Percentiles rank a stretch among this genome's conserved stretches.
phyloP scores from a whole-genome alignment of 495 filamentous ascomycete genomes.

The Penicillium subrubescens region DNA sequence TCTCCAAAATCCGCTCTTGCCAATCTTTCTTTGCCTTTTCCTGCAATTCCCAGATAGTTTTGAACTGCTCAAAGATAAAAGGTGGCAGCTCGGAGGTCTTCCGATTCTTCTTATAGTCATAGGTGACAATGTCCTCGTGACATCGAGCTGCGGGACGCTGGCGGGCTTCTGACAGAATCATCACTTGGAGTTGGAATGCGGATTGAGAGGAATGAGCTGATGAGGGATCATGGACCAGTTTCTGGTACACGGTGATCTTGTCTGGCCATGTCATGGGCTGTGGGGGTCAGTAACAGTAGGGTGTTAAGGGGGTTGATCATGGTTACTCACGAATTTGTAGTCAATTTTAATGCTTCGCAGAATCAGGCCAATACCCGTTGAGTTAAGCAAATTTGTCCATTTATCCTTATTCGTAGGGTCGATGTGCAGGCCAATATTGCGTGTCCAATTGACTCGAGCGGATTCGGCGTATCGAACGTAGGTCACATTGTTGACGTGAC shows the following conservation, averaged over 20 bases:
- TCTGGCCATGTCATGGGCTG: conserved; percentile 91
- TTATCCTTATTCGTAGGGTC: conserved; percentile 64
- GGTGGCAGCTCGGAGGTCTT: conserved; percentile 57
- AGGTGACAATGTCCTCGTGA: conserved; percentile 80
- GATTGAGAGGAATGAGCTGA: conserved; percentile 38
- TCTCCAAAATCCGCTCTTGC: conserved; percentile 51
- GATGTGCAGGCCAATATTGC: conserved; percentile 69
- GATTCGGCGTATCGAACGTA: conserved; percentile 87
- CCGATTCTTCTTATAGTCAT: conserved; percentile 69
- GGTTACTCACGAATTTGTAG: conserved; percentile 80
- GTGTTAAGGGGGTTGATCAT: conserved; percentile 5
- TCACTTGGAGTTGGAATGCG: conserved; percentile 58
- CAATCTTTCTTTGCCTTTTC: conserved; percentile 56
- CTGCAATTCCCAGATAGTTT: conserved; percentile 66
- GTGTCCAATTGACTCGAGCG: conserved; percentile 79
- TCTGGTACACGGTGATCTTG: conserved; percentile 85
- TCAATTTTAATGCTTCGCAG: conserved; percentile 78
- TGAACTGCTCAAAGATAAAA: conserved; percentile 70
- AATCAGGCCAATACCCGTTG: conserved; percentile 72
- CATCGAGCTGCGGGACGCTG: conserved; percentile 77
- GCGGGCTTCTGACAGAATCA: conserved; percentile 78
- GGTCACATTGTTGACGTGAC: conserved; percentile 87
- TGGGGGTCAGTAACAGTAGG: conserved; percentile 2
- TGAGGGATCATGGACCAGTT: conserved; percentile 60
- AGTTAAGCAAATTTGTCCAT: conserved; percentile 73